These are phyloP conservation scores for Cercospora brassicicola DNA, from an alignment of 2,329 filamentous ascomycete species.

Conservation along the genomic window DNA sequence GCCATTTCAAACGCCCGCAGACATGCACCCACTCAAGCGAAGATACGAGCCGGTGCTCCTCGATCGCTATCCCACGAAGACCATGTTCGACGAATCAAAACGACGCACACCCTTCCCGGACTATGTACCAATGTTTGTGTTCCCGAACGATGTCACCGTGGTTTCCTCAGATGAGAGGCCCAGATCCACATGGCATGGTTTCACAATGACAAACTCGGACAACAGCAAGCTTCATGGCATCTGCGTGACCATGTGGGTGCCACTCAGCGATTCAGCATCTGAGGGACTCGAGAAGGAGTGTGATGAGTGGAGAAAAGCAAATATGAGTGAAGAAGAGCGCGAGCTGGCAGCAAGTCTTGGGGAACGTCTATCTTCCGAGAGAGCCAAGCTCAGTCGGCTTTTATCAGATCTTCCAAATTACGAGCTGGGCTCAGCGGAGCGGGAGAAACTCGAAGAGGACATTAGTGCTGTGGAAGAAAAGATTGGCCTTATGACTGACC, in stretches of 20 bases:
- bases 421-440: slow-evolving; percentile 74
- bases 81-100: slow-evolving; percentile 74
- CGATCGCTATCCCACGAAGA: slow-evolving; percentile 86
- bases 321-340: slow-evolving; percentile 87
- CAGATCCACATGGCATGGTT: slow-evolving; percentile 97
- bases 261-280: slow-evolving; percentile 76
- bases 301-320: slow-evolving; percentile 55
- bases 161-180: slow-evolving; percentile 93
- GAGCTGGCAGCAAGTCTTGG: slow-evolving; percentile 91
- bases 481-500: slow-evolving; percentile 93
- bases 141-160: slow-evolving; percentile 96
- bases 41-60: slow-evolving; percentile 95
- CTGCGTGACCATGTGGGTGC: slow-evolving; percentile 88
- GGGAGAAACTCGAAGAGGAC: slow-evolving; percentile 85
- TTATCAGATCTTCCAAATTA: slow-evolving; percentile 78
- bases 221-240: slow-evolving; percentile 90
- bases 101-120: slow-evolving; percentile 87
- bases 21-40: slow-evolving; percentile 93
- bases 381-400: slow-evolving; percentile 85
- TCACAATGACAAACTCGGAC: slow-evolving; percentile 94
- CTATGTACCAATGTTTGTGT: slow-evolving; percentile 98
- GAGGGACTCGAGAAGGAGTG: slow-evolving; percentile 72
- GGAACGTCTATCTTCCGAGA: slow-evolving; percentile 79
- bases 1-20: slow-evolving; percentile 80
- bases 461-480: slow-evolving; percentile 97